These are phyloP conservation scores for Kwoniella dendrophila DNA, from an alignment of 768 basidiomycete species.

Conservation along the genomic window DNA sequence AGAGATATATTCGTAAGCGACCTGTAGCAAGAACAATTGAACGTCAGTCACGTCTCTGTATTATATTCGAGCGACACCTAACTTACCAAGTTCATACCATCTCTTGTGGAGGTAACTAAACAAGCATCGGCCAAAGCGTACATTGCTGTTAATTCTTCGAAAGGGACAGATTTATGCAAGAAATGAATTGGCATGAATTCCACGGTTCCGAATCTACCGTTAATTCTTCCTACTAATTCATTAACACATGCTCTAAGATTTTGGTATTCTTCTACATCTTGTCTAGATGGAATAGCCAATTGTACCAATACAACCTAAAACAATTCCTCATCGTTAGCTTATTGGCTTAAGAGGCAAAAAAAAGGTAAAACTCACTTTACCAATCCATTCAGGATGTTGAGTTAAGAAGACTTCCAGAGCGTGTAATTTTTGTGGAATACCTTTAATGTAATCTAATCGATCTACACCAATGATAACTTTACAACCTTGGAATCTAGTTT, in stretches of 20 bases:
- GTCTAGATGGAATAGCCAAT: conserved; percentile 93
- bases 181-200: conserved; percentile 99
- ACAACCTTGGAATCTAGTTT: conserved; percentile 87
- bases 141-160: conserved; percentile 95
- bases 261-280: conserved; percentile 99
- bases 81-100: conserved; percentile 97
- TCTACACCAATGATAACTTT: conserved; percentile 99
- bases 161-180: conserved; percentile 91
- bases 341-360: not conserved
- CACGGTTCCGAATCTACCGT: conserved; percentile 97
- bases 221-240: conserved; percentile 96
- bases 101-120: conserved; percentile 88
- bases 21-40: conserved; percentile 60
- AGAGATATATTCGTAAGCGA: conserved; percentile 97
- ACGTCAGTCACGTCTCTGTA: not conserved
- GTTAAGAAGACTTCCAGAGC: conserved; percentile 94
- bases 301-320: conserved; percentile 87
- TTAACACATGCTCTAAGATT: conserved; percentile 93
- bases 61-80: conserved; percentile 12
- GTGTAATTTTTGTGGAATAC: conserved; percentile 96
- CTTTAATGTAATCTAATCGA: conserved; percentile 99
- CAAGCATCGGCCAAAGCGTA: conserved; percentile 97
- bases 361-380: conserved; percentile 65
- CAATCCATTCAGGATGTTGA: conserved; percentile 99
- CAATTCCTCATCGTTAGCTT: not conserved